These are phyloP conservation scores for Fusarium chaquense DNA, from an alignment of 2,329 filamentous ascomycete species.

Conservation along the genomic window DNA sequence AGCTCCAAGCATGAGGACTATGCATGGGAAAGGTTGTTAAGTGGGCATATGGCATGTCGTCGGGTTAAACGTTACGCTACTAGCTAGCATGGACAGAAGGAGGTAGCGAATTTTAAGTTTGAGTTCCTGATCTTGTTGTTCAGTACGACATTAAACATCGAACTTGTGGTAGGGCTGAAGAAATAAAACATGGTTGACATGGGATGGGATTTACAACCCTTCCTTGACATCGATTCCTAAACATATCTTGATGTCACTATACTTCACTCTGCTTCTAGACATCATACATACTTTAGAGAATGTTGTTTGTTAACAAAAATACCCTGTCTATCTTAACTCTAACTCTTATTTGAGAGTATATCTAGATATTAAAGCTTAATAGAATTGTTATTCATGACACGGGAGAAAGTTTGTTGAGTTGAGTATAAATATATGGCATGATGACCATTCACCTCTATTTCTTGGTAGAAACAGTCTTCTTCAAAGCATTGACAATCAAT, in stretches of 20 bases:
- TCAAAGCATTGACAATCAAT: neutral
- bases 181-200: constrained; percentile 31
- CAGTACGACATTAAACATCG: constrained; percentile 32
- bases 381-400: neutral
- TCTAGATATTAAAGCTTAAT: neutral
- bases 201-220: neutral
- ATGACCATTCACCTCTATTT: neutral
- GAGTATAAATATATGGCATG: neutral
- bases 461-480: neutral
- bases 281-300: neutral
- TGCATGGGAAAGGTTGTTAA: constrained; percentile 44
- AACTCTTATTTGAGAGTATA: neutral
- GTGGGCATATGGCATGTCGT: constrained; percentile 46
- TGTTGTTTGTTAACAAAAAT: too few relatives aligned
- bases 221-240: neutral
- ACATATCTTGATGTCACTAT: neutral
- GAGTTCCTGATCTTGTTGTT: constrained; percentile 39
- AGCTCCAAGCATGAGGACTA: constrained; percentile 14
- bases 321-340: neutral
- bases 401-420: neutral
- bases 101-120: constrained; percentile 19
- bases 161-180: constrained; percentile 29
- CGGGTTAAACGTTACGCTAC: neutral
- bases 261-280: neutral
- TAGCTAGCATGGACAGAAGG: neutral